Evolutionary conservation across 1,139 yeast species (phyloP), one percentile per base, ranked within the genome.

Genomic region (Blastobotrys elegans): DNA sequence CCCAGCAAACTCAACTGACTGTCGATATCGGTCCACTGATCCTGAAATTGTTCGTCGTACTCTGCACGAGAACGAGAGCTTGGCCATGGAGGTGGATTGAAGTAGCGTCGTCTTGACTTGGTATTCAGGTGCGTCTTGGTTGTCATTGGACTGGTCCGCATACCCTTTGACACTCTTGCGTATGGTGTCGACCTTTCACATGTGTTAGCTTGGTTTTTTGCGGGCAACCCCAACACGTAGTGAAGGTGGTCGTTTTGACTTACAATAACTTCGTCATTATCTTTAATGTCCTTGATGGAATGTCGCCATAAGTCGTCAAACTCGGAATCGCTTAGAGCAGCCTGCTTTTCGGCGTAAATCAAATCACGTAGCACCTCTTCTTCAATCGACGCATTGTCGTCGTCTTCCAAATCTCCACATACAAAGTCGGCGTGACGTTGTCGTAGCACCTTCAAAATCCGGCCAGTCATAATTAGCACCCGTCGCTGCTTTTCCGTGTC

Each of bases 241-340:
- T 39, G 33, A 16, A 16, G 32, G 45, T 90, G 78, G 81, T 86
- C 92, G n/a, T n/a, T n/a, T n/a, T n/a, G n/a, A n/a, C n/a, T 84
- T 83, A 84, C 89, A 72, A 79, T 80, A 65, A 85, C 77, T 61
- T 86, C 94, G 40, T 86, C 83, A 67, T 84, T 87, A 50, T 76
- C 73, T 56, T 79, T 79, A 57, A 90, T 73, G 56, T 82, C 85
- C 40, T 72, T 67, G 8, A 82, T 61, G 8, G 87, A 85, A 56
- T 80, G 75, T 27, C 64, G 63, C 97, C 97, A 90, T 53, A 88
- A 73, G 50, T 82, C 87, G 55, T 85, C 83, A 67, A 89, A 90
- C 56, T 87, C 95, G 40, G 80, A 82, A 44, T 72, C 76, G n/a
- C 80, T 72, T 35, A 86, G 75, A 22, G 51, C 46, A 14, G 54